Evolutionary conservation across 345 rosid genomes (phyloP), one percentile per base, ranked within the genome.

Genomic region (Camelina hispida): DNA sequence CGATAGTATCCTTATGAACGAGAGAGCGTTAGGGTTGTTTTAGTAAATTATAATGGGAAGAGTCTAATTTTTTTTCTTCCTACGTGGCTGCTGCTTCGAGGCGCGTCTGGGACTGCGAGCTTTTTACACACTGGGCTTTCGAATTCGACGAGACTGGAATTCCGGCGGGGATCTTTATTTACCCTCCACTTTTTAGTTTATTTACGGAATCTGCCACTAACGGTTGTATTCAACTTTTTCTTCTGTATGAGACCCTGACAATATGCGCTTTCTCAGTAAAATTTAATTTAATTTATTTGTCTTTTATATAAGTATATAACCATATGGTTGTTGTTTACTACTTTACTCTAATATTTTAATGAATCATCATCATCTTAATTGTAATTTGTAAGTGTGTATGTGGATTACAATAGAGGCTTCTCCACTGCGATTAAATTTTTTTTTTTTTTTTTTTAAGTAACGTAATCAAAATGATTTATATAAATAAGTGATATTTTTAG

Each of bases 161-260:
- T 81, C 75, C 86, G 90, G 82, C 89, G 83, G 69, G 12, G 13
- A 4, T 54, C 17, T 6, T 8, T 1, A 15, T 5, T 52, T 72
- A 73, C 79, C 87, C 84, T 55, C 40, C 1, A 5, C 0, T 0
- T 44, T 43, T 46, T 0, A 0, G 9, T 4, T 3, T 48, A 74
- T 73, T 80, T 82, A 56, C 90, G 58, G 70, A 7, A 4, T 38
- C 12, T 83, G 56, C 83, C 84, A 66, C 79, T 83, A 73, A 83
- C 90, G 86, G 90, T 86, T 79, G 55, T 53, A 75, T 82, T 80
- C 30, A 28, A 44, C 55, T 79, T 82, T 80, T 78, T 81, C 76
- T 6, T 51, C 74, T 9, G 10, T 50, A 34, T 16, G 44, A 65
- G n/a, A n/a, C n/a, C 70, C 51, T 71, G 59, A 51, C 78, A 13